Conservation (phyloP, 2,329 filamentous ascomycete species). For the Stachybotrys chartarum region DNA sequence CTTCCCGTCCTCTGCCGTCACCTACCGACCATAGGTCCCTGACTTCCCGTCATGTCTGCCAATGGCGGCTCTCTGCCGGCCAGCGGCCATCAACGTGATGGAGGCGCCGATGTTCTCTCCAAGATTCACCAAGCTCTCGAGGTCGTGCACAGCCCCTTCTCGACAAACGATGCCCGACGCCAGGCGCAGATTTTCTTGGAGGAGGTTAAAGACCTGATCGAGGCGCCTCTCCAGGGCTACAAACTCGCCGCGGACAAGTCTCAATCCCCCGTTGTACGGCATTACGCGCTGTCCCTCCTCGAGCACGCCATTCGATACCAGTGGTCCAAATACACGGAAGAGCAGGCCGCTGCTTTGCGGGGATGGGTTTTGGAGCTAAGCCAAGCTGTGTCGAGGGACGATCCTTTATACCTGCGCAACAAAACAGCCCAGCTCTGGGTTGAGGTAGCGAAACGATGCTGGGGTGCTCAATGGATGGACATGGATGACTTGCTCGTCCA, state of each 20-base stretch:
- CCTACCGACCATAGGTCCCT: neutral
- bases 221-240: slow-evolving; percentile 82
- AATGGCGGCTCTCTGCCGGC: slow-evolving; percentile 25
- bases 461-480: slow-evolving; percentile 88
- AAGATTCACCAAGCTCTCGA: slow-evolving; percentile 80
- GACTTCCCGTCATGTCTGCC: slow-evolving; percentile 21
- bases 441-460: slow-evolving; percentile 86
- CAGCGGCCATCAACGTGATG: slow-evolving; percentile 31
- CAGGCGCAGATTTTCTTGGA: slow-evolving; percentile 84
- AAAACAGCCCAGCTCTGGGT: slow-evolving; percentile 94
- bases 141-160: slow-evolving; percentile 76
- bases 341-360: slow-evolving; percentile 62
- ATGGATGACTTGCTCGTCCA: slow-evolving; percentile 82
- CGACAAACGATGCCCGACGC: slow-evolving; percentile 72
- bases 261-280: slow-evolving; percentile 76
- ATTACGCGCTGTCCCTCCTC: slow-evolving; percentile 88
- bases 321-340: slow-evolving; percentile 65
- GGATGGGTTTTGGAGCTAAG: slow-evolving; percentile 75
- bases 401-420: slow-evolving; percentile 80
- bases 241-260: slow-evolving; percentile 67
- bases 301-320: slow-evolving; percentile 84
- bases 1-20: neutral
- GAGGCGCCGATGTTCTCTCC: slow-evolving; percentile 42
- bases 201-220: slow-evolving; percentile 67
- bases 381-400: slow-evolving; percentile 59